These are phyloP conservation scores for Syncephalastrum sp. DNA, from an alignment of 371 early-diverging fungal species.

Conservation along the genomic window DNA sequence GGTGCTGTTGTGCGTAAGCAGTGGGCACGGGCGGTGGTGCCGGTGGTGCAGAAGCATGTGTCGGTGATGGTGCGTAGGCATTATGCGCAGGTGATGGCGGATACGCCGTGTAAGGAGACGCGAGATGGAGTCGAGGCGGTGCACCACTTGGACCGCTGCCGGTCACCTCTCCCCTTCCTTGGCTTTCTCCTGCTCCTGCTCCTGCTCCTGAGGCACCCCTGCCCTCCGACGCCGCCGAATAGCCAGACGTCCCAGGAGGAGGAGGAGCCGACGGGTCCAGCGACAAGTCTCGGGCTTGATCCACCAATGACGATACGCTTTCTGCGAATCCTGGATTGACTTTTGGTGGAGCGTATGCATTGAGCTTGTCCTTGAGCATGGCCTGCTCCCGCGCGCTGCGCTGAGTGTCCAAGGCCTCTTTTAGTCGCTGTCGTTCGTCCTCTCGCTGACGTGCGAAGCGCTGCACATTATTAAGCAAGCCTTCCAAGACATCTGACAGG, in stretches of 20 bases:
- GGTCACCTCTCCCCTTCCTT: slow-evolving; percentile 21
- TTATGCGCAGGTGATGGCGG: no score
- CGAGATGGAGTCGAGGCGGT: slow-evolving; percentile 5
- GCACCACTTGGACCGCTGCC: slow-evolving; percentile 29
- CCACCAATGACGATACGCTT: slow-evolving; percentile 29
- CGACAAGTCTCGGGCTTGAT: slow-evolving; percentile 33
- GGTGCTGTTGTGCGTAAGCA: no score
- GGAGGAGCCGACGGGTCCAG: slow-evolving; percentile 5
- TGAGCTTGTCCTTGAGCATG: slow-evolving; percentile 70
- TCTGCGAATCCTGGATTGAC: background rate
- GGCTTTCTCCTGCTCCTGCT: no score
- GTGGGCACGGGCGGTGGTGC: no score
- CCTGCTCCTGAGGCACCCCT: no score
- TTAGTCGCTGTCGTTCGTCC: slow-evolving; percentile 66
- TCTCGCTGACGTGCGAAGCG: slow-evolving; percentile 68
- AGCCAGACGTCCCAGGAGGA: no score
- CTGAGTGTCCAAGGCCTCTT: slow-evolving; percentile 55
- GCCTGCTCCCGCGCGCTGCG: slow-evolving; percentile 71
- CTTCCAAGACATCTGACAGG: slow-evolving; percentile 63
- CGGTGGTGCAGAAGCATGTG: no score
- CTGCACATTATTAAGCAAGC: slow-evolving; percentile 58
- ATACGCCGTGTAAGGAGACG: no score
- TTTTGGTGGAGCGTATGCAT: slow-evolving; percentile 29
- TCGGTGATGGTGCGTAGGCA: no score
- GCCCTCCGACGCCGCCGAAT: no score